These are phyloP conservation scores for Trypanosoma boissoni DNA, from an alignment of 208 protist genomes.

Conservation along the genomic window DNA sequence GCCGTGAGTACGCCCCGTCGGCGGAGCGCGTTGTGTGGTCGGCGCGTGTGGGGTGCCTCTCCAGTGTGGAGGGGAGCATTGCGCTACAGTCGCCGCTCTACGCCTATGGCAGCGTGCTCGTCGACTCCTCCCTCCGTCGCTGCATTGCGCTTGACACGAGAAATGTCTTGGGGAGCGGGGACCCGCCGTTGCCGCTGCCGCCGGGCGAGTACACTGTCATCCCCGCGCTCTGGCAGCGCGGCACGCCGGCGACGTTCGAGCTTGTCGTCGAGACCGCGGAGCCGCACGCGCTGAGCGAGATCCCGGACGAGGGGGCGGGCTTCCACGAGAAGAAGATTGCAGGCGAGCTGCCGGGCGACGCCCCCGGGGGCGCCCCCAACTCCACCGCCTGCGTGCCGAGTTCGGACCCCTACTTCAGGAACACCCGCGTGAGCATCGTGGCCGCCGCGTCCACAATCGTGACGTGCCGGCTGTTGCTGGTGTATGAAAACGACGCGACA, in stretches of 20 bases:
- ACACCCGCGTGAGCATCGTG: constrained; percentile 46
- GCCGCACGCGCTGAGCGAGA: constrained; percentile 36
- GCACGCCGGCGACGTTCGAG: constrained; percentile 49
- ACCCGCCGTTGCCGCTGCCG: constrained; percentile 40
- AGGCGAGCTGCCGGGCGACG: constrained; percentile 34
- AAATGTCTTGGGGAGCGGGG: constrained; percentile 38
- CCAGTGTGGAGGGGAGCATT: constrained; percentile 35
- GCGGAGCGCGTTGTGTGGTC: constrained; percentile 23
- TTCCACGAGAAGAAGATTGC: constrained; percentile 39
- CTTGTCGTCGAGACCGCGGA: constrained; percentile 68
- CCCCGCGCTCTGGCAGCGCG: constrained; percentile 57
- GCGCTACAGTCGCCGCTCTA: constrained; percentile 56
- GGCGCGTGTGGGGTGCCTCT: constrained; percentile 37
- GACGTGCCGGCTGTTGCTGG: constrained; percentile 46
- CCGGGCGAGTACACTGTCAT: constrained; percentile 72
- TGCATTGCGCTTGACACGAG: constrained; percentile 54
- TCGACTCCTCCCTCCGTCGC: constrained; percentile 67
- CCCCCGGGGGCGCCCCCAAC: constrained; percentile 8
- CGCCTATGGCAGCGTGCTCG: constrained; percentile 45
- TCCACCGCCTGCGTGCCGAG: constrained; percentile 29
- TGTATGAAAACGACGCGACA: constrained; percentile 39
- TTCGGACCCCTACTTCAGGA: constrained; percentile 51
- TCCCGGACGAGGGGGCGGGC: constrained; percentile 31
- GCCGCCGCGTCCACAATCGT: constrained; percentile 32
- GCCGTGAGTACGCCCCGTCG: constrained; percentile 4